These are phyloP conservation scores for Chondrostereum purpureum DNA, from an alignment of 1,284 basidiomycete genomes.

Conservation along the genomic window DNA sequence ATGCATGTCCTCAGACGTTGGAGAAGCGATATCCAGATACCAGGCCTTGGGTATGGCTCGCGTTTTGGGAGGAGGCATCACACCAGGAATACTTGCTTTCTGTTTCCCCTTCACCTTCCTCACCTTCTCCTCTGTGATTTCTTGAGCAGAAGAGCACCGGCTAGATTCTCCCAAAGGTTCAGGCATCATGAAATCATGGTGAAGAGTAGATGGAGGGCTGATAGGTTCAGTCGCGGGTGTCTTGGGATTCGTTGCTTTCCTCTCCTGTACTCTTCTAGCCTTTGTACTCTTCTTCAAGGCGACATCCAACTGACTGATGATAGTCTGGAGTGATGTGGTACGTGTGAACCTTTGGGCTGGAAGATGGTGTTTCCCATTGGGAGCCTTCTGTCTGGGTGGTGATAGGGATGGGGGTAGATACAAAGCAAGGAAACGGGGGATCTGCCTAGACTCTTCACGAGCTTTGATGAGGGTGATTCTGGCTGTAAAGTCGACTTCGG, in stretches of 20 bases:
- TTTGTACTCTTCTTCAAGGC: conserved; percentile 41
- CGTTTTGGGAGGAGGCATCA: conserved; percentile 2
- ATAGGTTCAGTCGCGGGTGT: conserved; percentile 5
- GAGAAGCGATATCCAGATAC: conserved; percentile 92
- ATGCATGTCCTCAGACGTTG: conserved; percentile 86
- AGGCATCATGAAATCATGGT: conserved; percentile 33
- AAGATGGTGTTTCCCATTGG: conserved; percentile 4
- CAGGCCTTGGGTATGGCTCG: conserved; percentile 48
- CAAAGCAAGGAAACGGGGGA: conserved; percentile 61
- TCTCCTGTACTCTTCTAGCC: conserved; percentile 26
- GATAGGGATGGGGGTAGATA: conserved; percentile 44
- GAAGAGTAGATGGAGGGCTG: conserved; percentile 11
- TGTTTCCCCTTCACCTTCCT: conserved; percentile 37
- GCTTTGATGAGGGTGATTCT: conserved; percentile 50
- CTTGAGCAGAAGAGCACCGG: conserved; percentile 23
- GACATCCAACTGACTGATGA: conserved; percentile 50
- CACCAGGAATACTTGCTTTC: conserved; percentile 15
- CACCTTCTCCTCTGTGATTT: conserved; percentile 17
- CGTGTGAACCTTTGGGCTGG: conserved; percentile 33
- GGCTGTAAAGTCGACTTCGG: conserved; percentile 51
- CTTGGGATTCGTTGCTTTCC: conserved; percentile 17
- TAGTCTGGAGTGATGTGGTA: conserved; percentile 52
- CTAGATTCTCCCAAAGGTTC: conserved; percentile 21
- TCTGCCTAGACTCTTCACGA: conserved; percentile 49
- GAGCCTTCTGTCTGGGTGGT: conserved; percentile 5